These are phyloP conservation scores for Primulina eburnea DNA, from an alignment of 257 asterid species.

Conservation along the genomic window DNA sequence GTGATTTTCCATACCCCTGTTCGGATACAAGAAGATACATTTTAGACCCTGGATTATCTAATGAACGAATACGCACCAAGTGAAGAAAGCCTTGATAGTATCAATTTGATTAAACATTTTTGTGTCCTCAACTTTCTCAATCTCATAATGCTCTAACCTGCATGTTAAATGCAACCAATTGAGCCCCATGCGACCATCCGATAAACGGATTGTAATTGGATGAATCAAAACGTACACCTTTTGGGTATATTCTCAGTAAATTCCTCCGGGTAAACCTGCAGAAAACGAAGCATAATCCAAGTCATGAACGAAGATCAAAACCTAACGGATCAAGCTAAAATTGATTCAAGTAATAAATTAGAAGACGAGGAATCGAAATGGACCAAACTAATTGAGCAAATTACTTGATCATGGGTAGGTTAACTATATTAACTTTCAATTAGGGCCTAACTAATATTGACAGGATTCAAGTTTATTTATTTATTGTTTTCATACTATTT, in stretches of 20 bases:
- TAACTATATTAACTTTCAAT: no score
- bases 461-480: no score
- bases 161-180: slow-evolving; percentile 45
- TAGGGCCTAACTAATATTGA: no score
- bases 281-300: not conserved
- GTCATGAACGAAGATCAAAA: not conserved
- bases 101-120: not conserved
- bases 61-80: not conserved
- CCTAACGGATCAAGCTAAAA: not conserved
- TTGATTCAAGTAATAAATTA: not conserved
- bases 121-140: slow-evolving; percentile 4
- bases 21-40: not conserved
- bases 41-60: not conserved
- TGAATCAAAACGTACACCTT: slow-evolving; percentile 45
- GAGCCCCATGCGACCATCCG: slow-evolving; percentile 54
- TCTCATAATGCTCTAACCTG: slow-evolving; percentile 27
- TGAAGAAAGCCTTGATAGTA: not conserved
- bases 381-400: not conserved
- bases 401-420: not conserved
- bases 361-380: not conserved
- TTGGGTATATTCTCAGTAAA: slow-evolving; percentile 46
- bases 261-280: slow-evolving; percentile 46
- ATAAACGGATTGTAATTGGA: slow-evolving; percentile 47
- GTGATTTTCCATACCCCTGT: slow-evolving; percentile 46
- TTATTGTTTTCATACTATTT: no score